Evolutionary conservation across 2,329 filamentous ascomycete genomes (phyloP), one percentile per base, ranked within the genome.

Genomic region (Microcera coccophila): DNA sequence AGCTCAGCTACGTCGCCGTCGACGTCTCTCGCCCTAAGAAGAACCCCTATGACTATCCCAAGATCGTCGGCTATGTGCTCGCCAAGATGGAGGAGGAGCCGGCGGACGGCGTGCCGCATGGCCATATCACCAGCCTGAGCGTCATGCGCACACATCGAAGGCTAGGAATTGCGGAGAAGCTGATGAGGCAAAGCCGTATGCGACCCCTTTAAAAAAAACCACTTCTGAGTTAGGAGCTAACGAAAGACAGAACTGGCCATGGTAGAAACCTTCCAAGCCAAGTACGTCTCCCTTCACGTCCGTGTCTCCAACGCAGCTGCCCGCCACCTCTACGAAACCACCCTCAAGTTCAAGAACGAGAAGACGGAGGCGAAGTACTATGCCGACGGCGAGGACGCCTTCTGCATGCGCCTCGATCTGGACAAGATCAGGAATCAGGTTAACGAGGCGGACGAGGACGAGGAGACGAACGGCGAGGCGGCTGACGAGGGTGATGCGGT

Each of bases 71-170:
- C 58, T 98, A 98, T 65, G 93, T 98, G n/a, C 82, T 98, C 19
- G 93, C 93, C 39, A 98, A 98, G 78, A 98, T 98, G 90, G 93
- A 98, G 69, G 93, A 98, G 73, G 93, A 97, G 67, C 91, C 93
- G 7, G 64, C 84, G 47, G 91, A 97, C 66, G 90, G 90, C 45
- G 74, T 96, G 31, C 87, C 85, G 57, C 93, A 97, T 70, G 93
- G 93, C 14, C 93, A 98, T 72, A 97, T 98, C 62, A 98, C 93
- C 35, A 90, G 85, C 56, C 69, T 98, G 61, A 90, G 84, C 61
- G 93, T 98, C 33, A 98, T 97, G 93, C 78, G 93, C 53, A 98
- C 93, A 54, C 93, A 98, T 69, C 75, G 93, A 45, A 72, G 91
- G 41, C 68, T 98, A 46, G 93, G 93, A 0, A 87, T 98, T 54